These are phyloP conservation scores for Selaginella moellendorffii DNA, from an alignment of 75 land plant species.

Conservation along the genomic window DNA sequence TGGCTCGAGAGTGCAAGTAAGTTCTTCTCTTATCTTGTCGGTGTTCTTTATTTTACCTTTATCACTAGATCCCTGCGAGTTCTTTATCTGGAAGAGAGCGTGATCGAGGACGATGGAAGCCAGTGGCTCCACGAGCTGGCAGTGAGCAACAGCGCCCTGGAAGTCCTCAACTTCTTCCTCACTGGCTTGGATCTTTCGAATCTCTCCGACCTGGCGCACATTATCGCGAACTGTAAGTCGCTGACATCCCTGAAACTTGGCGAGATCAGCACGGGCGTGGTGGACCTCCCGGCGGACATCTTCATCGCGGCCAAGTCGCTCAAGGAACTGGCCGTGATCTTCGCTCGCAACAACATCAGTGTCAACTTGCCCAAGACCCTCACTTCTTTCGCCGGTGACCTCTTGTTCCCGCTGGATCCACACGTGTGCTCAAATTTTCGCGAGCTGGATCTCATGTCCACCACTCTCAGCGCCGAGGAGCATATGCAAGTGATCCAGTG, in stretches of 20 bases:
- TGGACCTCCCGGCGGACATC: constrained; percentile 39
- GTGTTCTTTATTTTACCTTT: background rate
- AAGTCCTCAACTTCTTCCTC: constrained; percentile 54
- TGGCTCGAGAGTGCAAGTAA: constrained; percentile 36
- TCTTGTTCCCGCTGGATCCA: constrained; percentile 20
- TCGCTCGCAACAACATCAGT: constrained; percentile 17
- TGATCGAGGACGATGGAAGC: constrained; percentile 49
- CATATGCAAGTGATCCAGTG: constrained; percentile 56
- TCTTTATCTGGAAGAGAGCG: constrained; percentile 66
- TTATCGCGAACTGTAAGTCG: constrained; percentile 54
- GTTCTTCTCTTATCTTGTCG: too few relatives aligned
- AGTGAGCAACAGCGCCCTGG: constrained; percentile 42
- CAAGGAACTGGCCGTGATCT: constrained; percentile 77
- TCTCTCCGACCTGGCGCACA: constrained; percentile 39
- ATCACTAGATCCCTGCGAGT: constrained; percentile 40
- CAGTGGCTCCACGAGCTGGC: constrained; percentile 83
- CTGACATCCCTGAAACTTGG: constrained; percentile 54
- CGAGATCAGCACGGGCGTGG: constrained; percentile 40
- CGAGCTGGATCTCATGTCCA: constrained; percentile 65
- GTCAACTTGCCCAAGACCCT: constrained; percentile 40
- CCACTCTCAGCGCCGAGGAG: constrained; percentile 43
- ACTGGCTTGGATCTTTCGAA: constrained; percentile 34
- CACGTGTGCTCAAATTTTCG: constrained; percentile 36
- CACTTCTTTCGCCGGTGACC: constrained; percentile 42
- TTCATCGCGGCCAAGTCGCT: constrained; percentile 34